Evolutionary conservation across 352 stramenopile species (phyloP), one percentile per base, ranked within the genome.

Genomic region (Phytophthora nicotianae): DNA sequence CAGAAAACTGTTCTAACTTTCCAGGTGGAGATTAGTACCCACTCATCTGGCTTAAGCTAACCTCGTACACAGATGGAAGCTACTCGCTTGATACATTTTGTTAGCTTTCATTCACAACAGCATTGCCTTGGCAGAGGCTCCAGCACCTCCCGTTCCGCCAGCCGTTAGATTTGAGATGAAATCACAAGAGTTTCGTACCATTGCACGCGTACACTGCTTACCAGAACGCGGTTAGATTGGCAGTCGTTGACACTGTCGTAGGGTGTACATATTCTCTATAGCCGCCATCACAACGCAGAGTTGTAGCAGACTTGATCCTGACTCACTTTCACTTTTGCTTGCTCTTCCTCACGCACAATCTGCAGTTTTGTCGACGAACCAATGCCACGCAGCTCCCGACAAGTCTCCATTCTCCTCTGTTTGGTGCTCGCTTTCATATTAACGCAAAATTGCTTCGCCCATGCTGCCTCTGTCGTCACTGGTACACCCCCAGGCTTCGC

Each of bases 101-200:
- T 33, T 14, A 16, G 27, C 9, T 8, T 8, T 33, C n/a, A n/a
- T n/a, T n/a, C n/a, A n/a, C n/a, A n/a, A n/a, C n/a, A n/a, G 27
- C 9, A 33, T 33, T 11, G 7, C 24, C 24, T 29, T 29, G 24
- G n/a, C n/a, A n/a, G 24, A 29, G 24, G 4, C 24, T 7, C 4
- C 24, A 29, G 24, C 24, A 29, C 24, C 24, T 29, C 24, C 24
- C 7, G 32, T 55, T 55, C 33, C 16, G 14, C 13, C 49, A 37
- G 32, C 33, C 33, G 49, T 37, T 46, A 14, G 49, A 56, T 56
- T 56, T 56, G 49, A 37, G 33, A 55, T 55, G 48, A 20, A 32
- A 10, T 55, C 48, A 32, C 48, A 45, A 56, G 49, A 24, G 21
- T 23, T 56, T 35, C 33, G 19, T n/a, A 20, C 23, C 32, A 23